Evolutionary conservation across 306 rosid species (phyloP).

Genomic region (Heteromeles arbutifolia): DNA sequence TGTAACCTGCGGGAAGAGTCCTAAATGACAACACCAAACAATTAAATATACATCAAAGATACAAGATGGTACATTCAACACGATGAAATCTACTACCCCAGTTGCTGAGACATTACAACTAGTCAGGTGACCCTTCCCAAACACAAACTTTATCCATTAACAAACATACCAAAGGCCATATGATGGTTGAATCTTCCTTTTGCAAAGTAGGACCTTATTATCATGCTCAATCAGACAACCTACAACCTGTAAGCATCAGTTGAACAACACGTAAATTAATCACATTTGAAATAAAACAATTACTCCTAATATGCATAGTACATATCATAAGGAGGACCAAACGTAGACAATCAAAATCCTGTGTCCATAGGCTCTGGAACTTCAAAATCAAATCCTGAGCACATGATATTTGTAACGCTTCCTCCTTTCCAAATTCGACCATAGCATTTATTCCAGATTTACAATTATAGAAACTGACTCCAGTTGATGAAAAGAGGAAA

Average conservation of each 20-base stretch:
- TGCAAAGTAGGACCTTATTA: conserved; percentile 84
- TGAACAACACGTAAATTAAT: conserved; percentile 19
- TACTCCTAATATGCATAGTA: background rate
- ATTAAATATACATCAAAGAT: conserved; percentile 15
- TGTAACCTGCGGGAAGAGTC: conserved; percentile 97
- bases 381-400: conserved; percentile 2
- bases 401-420: background rate
- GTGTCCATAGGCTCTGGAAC: background rate
- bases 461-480: background rate
- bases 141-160: background rate
- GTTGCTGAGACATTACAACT: background rate
- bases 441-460: background rate
- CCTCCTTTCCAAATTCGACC: background rate
- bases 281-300: conserved; percentile 16
- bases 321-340: background rate
- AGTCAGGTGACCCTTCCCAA: background rate
- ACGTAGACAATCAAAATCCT: background rate
- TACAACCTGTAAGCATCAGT: conserved; percentile 54
- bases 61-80: background rate
- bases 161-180: conserved; percentile 83
- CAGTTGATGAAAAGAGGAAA: background rate
- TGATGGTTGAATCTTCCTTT: conserved; percentile 93
- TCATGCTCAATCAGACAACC: conserved; percentile 92
- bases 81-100: conserved; percentile 10
- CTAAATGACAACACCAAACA: conserved; percentile 33